Conservation (phyloP, 805 yeast species). For the Wickerhamiella slavikovae region DNA sequence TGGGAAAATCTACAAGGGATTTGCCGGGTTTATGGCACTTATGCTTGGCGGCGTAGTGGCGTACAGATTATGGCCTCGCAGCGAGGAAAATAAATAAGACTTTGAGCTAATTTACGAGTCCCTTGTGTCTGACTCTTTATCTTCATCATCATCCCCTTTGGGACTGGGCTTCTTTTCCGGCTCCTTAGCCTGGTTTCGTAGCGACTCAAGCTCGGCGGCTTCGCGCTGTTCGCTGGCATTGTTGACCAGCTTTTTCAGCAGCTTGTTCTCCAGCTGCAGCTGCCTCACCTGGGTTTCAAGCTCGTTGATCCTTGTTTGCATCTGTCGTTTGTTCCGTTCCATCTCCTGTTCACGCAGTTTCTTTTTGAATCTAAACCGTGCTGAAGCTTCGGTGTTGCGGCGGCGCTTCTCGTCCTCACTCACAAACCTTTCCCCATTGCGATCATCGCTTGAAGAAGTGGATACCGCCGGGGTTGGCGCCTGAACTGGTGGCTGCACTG, state of each 20-base stretch:
- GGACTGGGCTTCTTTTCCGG: too few relatives aligned
- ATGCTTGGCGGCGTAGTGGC: slow-evolving; percentile 10
- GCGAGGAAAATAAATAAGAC: too few relatives aligned
- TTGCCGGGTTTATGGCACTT: slow-evolving; percentile 10
- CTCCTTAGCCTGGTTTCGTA: slow-evolving; percentile 7
- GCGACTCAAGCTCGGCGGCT: slow-evolving; percentile 10
- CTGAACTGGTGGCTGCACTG: background rate
- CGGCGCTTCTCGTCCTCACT: slow-evolving; percentile 54
- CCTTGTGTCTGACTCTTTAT: too few relatives aligned
- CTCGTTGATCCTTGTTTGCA: slow-evolving; percentile 42
- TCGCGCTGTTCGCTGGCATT: slow-evolving; percentile 35
- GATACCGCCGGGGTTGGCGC: background rate
- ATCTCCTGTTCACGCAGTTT: slow-evolving; percentile 81
- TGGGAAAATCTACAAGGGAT: slow-evolving; percentile 10
- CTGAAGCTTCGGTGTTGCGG: slow-evolving; percentile 85
- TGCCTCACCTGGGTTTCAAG: slow-evolving; percentile 62
- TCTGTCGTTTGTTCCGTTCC: slow-evolving; percentile 54
- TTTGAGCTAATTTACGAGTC: too few relatives aligned
- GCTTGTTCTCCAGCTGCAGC: slow-evolving; percentile 79
- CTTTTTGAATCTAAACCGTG: slow-evolving; percentile 81
- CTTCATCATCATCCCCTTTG: too few relatives aligned
- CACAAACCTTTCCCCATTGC: slow-evolving; percentile 3
- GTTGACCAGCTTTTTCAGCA: slow-evolving; percentile 63
- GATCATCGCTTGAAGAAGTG: background rate
- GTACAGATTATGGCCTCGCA: slow-evolving; percentile 9